Conservation (phyloP, 2,329 filamentous ascomycete species). For the Fusarium proliferatum region DNA sequence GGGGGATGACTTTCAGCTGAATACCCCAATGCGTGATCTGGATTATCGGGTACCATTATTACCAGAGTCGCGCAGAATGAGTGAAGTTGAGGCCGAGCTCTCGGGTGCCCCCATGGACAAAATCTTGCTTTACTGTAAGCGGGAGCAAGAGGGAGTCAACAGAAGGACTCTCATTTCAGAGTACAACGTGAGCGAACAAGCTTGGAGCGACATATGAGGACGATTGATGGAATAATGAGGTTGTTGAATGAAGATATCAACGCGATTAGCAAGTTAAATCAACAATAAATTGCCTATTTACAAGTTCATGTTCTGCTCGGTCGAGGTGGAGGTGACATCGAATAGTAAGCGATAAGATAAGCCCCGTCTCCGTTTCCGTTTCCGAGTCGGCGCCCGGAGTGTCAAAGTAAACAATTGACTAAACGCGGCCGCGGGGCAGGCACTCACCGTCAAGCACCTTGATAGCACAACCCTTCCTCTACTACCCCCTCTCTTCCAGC, state of each 20-base stretch:
- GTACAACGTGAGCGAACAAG: slow-evolving; percentile 18
- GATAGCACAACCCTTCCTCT: slow-evolving; percentile 16
- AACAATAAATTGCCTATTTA: neutral
- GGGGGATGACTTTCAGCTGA: slow-evolving; percentile 23
- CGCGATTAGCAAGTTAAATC: neutral
- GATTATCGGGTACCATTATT: slow-evolving; percentile 28
- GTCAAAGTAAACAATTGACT: slow-evolving; percentile 32
- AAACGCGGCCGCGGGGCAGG: slow-evolving; percentile 31
- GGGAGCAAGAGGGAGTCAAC: neutral
- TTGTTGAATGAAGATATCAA: neutral
- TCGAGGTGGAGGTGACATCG: neutral
- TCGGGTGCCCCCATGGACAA: slow-evolving; percentile 36
- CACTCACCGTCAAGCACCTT: slow-evolving; percentile 21
- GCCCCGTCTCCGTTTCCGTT: slow-evolving; percentile 8
- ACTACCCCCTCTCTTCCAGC: neutral
- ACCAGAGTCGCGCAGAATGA: slow-evolving; percentile 26
- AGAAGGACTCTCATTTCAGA: slow-evolving; percentile 31
- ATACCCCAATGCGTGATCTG: neutral
- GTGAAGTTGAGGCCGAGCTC: slow-evolving; percentile 34
- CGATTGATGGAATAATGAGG: neutral
- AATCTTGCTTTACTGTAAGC: slow-evolving; percentile 34
- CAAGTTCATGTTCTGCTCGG: neutral
- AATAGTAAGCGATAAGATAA: slow-evolving; percentile 26
- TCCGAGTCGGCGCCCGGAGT: neutral
- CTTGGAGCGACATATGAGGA: slow-evolving; percentile 18